phyloP scores from a whole-genome alignment of 352 stramenopile species.

The Pythium apleroticum region DNA sequence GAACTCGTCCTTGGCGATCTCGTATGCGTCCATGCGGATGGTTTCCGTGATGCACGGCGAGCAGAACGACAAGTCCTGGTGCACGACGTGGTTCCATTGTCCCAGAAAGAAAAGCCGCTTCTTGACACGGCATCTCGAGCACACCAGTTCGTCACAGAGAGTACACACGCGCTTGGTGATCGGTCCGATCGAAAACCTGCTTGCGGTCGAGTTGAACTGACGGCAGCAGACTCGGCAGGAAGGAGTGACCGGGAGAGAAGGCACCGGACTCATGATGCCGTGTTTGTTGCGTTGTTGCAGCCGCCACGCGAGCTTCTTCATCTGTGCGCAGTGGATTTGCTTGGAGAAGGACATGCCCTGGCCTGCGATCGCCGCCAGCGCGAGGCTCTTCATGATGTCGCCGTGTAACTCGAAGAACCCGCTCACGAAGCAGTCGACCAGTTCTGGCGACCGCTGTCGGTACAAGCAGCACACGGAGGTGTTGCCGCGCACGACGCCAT shows the following conservation, averaged over 20 bases:
- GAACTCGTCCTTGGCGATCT: conserved; percentile 19
- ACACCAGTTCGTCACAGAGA: conserved; percentile 12
- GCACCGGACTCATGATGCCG: background rate
- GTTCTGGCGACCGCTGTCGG: conserved; percentile 34
- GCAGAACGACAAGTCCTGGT: conserved; percentile 17
- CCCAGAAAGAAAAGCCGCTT: conserved; percentile 7
- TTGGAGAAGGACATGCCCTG: conserved; percentile 10
- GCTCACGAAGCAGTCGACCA: conserved; percentile 42
- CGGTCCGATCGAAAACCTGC: background rate
- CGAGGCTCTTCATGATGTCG: conserved; percentile 5
- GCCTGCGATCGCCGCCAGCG: conserved; percentile 3
- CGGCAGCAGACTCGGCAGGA: conserved; percentile 6
- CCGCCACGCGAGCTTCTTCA: conserved; percentile 30
- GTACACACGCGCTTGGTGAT: conserved; percentile 10
- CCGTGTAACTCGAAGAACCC: conserved; percentile 12
- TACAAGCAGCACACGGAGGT: conserved; percentile 45
- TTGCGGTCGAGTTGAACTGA: conserved; percentile 3
- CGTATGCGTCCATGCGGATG: conserved; percentile 15
- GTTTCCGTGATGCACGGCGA: conserved; percentile 12
- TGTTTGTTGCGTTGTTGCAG: conserved; percentile 1
- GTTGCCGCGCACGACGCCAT: conserved; percentile 36
- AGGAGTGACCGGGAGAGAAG: conserved; percentile 24
- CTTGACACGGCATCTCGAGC: conserved; percentile 17
- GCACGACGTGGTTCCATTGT: background rate
- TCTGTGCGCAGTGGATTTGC: conserved; percentile 21